These are phyloP conservation scores for Tubosaeta sp. DNA, from an alignment of 768 basidiomycete genomes.

Conservation along the genomic window DNA sequence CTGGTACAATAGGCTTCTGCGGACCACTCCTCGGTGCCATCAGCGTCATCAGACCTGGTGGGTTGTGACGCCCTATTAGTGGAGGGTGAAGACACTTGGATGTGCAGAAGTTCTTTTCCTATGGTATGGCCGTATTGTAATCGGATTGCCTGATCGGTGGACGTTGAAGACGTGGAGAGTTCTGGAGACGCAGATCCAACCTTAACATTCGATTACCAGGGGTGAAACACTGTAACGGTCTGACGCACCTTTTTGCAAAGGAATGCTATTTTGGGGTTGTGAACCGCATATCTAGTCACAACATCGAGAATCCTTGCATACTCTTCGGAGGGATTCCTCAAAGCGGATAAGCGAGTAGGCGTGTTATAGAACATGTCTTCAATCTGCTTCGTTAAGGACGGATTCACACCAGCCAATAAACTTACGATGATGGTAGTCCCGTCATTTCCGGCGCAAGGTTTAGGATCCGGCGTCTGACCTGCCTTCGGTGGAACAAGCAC, in stretches of 20 bases:
- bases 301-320: conserved; percentile 90
- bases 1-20: conserved; percentile 78
- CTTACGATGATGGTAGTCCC: conserved; percentile 84
- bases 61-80: conserved; percentile 20
- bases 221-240: not conserved
- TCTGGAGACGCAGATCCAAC: conserved; percentile 72
- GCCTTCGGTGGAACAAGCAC: conserved; percentile 63
- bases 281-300: conserved; percentile 88
- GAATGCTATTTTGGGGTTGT: conserved; percentile 87
- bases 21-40: conserved; percentile 53
- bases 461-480: conserved; percentile 70
- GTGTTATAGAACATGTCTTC: conserved; percentile 96
- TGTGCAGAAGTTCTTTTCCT: conserved; percentile 66
- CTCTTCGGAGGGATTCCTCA: conserved; percentile 85
- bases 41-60: conserved; percentile 17
- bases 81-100: conserved; percentile 34
- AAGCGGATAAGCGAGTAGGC: conserved; percentile 78
- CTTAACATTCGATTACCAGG: conserved; percentile 35
- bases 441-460: conserved; percentile 90
- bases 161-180: conserved; percentile 70
- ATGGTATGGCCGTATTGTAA: conserved; percentile 78
- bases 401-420: not conserved
- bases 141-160: conserved; percentile 67
- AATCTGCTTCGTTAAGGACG: conserved; percentile 49
- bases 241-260: conserved; percentile 79